Evolutionary conservation across 352 stramenopile species (phyloP).

Genomic region (Nothophytophthora sp.): DNA sequence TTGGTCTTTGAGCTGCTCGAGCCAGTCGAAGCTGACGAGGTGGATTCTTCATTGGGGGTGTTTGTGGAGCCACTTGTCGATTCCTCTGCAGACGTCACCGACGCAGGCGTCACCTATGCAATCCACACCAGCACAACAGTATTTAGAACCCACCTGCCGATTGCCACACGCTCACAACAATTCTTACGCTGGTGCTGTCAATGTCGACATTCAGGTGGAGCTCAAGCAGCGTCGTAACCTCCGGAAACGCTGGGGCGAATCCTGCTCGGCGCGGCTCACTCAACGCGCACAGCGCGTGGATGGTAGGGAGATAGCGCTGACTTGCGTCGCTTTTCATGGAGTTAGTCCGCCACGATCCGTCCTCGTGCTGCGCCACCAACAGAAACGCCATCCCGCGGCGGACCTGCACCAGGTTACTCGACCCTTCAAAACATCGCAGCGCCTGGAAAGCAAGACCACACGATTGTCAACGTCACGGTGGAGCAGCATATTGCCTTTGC

Average conservation of each 20-base stretch:
- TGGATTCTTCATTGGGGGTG: neutral
- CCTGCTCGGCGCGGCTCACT: constrained; percentile 43
- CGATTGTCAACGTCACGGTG: neutral
- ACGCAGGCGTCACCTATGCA: constrained; percentile 3
- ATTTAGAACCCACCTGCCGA: constrained; percentile 6
- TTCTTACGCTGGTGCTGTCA: constrained; percentile 17
- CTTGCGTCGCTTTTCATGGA: constrained; percentile 15
- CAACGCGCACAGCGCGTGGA: constrained; percentile 52
- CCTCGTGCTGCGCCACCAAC: constrained; percentile 51
- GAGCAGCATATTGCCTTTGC: too few species aligned
- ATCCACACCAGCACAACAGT: constrained; percentile 1
- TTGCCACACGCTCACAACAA: neutral
- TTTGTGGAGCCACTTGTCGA: neutral
- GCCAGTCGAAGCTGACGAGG: neutral
- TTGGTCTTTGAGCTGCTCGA: constrained; percentile 1
- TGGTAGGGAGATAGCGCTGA: constrained; percentile 50
- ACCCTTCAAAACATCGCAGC: constrained; percentile 70
- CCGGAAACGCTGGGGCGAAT: constrained; percentile 66
- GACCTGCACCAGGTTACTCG: constrained; percentile 67
- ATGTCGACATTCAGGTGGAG: constrained; percentile 66
- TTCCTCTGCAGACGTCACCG: neutral
- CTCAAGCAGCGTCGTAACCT: constrained; percentile 53
- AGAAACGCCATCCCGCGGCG: constrained; percentile 73
- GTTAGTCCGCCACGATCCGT: constrained; percentile 56
- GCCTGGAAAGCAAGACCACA: constrained; percentile 36